Evolutionary conservation across 2,329 filamentous ascomycete genomes (phyloP), one percentile per base, ranked within the genome.

Genomic region (Aspergillus sp.): DNA sequence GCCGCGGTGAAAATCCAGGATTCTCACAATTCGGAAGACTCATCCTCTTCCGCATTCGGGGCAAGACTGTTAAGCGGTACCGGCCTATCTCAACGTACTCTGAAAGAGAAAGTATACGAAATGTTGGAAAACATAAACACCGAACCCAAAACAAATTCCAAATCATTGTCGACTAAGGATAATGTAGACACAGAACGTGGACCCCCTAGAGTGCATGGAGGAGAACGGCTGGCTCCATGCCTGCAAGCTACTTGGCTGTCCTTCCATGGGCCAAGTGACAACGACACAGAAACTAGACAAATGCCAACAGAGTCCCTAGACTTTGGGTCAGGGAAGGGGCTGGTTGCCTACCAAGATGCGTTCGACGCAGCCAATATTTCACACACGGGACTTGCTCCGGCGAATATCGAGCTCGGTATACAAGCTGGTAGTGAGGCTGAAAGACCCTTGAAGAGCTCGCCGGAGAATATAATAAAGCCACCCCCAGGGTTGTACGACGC

Each of bases 401-500:
- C 45, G 9, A 33, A 48, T 19, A 48, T 34, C 13, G 45, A 48
- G 17, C n/a, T 30, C n/a, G 12, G 6, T 6, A 24, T 34, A 9
- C 22, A 37, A 34, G 11, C 15, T 34, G 34, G 6, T 37, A 13
- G 34, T 37, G 15, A n/a, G 34, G 12, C n/a, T 24, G 20, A 5
- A 22, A 12, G 17, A n/a, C 42, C 15, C 20, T 20, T 17, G 24
- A 40, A 15, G 13, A 40, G 22, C 33, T 40, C 48, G 37, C 11
- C 19, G 22, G 13, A 30, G 42, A 37, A 12, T 3, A 34, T 47
- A 27, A 20, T 61, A 19, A 48, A 44, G 20, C 61, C 59, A 40
- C 62, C 63, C 17, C 64, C 64, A 2, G 66, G 66, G 4, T 59
- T 68, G 47, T 47, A 58, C 9, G 51, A 47, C n/a, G 61, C 58